Conservation (phyloP, 2,329 filamentous ascomycete genomes). For the Daldinia eschscholtzii region DNA sequence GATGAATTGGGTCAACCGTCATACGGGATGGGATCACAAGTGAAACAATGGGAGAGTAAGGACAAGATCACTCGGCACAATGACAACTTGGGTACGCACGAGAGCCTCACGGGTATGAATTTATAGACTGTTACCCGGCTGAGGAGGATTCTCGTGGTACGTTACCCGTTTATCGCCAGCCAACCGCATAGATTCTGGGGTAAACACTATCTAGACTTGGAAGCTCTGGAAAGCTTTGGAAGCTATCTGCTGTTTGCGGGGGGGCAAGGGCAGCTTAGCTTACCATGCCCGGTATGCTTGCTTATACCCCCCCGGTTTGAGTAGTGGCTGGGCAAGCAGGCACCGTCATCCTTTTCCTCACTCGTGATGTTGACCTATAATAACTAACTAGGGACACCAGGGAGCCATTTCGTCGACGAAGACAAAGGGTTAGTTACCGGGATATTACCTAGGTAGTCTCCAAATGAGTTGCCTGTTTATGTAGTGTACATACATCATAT, state of each 20-base stretch:
- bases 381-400: background rate
- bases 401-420: background rate
- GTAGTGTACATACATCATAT: too few relatives aligned
- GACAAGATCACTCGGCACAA: constrained; percentile 9
- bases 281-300: too few relatives aligned
- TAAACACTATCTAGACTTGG: constrained; percentile 21
- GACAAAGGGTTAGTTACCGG: constrained; percentile 12
- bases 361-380: background rate
- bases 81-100: background rate
- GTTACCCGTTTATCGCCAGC: background rate
- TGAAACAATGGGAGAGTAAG: background rate
- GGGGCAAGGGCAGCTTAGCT: too few relatives aligned
- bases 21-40: constrained; percentile 3
- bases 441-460: background rate
- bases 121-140: constrained; percentile 9
- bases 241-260: constrained; percentile 17
- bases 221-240: constrained; percentile 24
- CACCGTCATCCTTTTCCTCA: constrained; percentile 1
- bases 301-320: constrained; percentile 30
- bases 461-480: background rate
- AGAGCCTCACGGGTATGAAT: constrained; percentile 6
- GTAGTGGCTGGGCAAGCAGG: constrained; percentile 27
- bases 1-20: background rate
- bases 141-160: constrained; percentile 18
- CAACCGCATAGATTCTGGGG: constrained; percentile 10